Evolutionary conservation across 129 eudicot species (phyloP), one percentile per base, ranked within the genome.

Genomic region (Silybum marianum): DNA sequence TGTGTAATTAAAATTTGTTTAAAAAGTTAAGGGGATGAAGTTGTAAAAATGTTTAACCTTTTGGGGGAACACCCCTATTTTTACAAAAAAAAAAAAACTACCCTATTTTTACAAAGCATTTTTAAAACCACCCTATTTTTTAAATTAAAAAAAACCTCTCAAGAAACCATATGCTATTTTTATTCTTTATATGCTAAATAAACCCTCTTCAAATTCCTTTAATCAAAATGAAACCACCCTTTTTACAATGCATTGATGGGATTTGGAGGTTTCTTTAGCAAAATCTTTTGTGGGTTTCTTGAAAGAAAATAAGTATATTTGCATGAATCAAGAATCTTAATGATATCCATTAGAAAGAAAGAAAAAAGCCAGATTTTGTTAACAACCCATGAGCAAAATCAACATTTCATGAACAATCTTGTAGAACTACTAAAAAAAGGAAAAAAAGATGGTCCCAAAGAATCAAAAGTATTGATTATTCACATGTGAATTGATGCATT

Each of bases 301-400:
- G 38, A 69, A 69, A 6, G 21, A 14, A 28, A 69, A 12, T 11
- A 13, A 24, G 25, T 69, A 69, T 69, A 69, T 2, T 34, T 18
- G 22, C 48, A 71, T 6, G 25, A 71, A 71, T 39, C 36, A 32
- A 32, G 46, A 26, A 30, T 21, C 70, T 54, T 25, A 58, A 44
- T 75, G 32, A 54, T 40, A 54, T 51, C 8, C 51, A 42, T 74
- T 39, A 2, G 48, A 75, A 18, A 32, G 36, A 32, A 4, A 12
- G 8, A 36, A n/a, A 77, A 77, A 19, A 16, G 1, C 18, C 23
- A 78, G 40, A 78, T 39, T 66, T 68, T 78, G 66, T 21, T 24
- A 78, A 40, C 46, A 66, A 67, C 81, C 74, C 81, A 78, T 65
- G 30, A 65, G 22, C 69, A 65, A 42, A 9, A 40, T 24, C 70